Evolutionary conservation across 108 stramenopile genomes (phyloP), one percentile per base, ranked within the genome.

Genomic region (Schizochytrium sp.): DNA sequence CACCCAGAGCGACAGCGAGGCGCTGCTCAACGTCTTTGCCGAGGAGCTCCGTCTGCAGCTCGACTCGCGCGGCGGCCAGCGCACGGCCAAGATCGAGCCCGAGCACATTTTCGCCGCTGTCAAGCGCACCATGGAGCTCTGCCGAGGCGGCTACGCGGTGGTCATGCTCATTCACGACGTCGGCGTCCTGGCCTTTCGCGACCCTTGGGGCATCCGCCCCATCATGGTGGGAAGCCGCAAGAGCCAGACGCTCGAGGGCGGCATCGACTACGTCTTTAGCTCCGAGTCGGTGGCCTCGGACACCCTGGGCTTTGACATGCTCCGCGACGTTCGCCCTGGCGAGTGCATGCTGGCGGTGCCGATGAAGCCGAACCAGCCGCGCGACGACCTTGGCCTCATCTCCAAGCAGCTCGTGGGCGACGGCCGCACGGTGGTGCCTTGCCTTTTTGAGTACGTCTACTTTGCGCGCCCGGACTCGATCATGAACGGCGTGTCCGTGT

Each of bases 381-480:
- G 93, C 93, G 95, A 93, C 34, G 91, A 89, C 51, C 55, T 28
- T 16, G 69, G n/a, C 44, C 63, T 90, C 25, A 8, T 57, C 55
- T 8, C 14, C 5, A 5, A 51, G 14, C 18, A 69, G 60, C 59
- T 41, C 51, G 87, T 58, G 5, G 87, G 29, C 34, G 87, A 87
- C 47, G 90, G 58, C 47, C 0, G 2, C 41, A 19, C 87, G 18
- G 58, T 69, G 23, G 21, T 29, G 44, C 59, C 63, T 44, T 99
- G 99, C 93, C 97, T 99, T 60, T 99, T 99, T 91, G 99, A 99
- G 94, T 98, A 99, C 91, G 99, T 99, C 18, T 99, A 99, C 95
- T 99, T 99, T 93, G 97, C 99, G 19, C 95, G 99, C 21, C 99
- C 99, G 5, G 99, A 99, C 93, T 96, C 97, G 10, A 97, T 99